Conservation (phyloP, 1,284 basidiomycete species). For the Stygiomarasmius scandens region DNA sequence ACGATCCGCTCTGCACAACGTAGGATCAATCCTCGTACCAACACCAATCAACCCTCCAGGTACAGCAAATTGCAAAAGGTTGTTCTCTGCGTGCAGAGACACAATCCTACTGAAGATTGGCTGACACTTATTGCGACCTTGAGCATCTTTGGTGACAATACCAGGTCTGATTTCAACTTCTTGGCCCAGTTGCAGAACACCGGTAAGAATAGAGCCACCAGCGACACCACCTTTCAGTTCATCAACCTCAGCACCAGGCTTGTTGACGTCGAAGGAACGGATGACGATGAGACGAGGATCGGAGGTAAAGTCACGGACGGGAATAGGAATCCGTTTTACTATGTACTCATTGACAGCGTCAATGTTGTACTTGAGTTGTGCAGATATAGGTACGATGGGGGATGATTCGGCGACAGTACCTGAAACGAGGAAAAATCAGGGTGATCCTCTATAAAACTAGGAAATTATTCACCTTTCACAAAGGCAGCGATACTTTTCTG, state of each 20-base stretch:
- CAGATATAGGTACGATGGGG: conserved; percentile 98
- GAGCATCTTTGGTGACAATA: conserved; percentile 93
- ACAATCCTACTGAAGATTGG: conserved; percentile 94
- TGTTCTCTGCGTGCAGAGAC: conserved; percentile 92
- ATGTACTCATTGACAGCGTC: conserved; percentile 99
- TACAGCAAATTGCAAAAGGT: conserved; percentile 93
- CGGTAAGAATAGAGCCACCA: conserved; percentile 93
- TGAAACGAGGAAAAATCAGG: conserved; percentile 31
- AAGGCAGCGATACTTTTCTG: conserved; percentile 92
- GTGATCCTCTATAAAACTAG: neutral
- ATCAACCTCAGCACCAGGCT: conserved; percentile 95
- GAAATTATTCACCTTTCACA: conserved; percentile 71
- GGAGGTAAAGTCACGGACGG: conserved; percentile 89
- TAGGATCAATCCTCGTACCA: conserved; percentile 95
- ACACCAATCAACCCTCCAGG: conserved; percentile 98
- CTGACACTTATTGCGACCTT: conserved; percentile 89
- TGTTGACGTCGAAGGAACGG: conserved; percentile 99
- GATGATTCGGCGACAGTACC: conserved; percentile 96
- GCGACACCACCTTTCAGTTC: conserved; percentile 98
- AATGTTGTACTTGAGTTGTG: conserved; percentile 98
- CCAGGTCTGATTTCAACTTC: conserved; percentile 98
- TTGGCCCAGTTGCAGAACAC: conserved; percentile 88
- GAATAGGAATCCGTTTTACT: conserved; percentile 94
- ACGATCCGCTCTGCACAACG: conserved; percentile 95
- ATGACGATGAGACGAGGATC: conserved; percentile 96